A percentile compares a stretch with the other conserved stretches of the same genome.
Conservation (phyloP, 805 yeast species). For the Ogataea zsoltii region DNA sequence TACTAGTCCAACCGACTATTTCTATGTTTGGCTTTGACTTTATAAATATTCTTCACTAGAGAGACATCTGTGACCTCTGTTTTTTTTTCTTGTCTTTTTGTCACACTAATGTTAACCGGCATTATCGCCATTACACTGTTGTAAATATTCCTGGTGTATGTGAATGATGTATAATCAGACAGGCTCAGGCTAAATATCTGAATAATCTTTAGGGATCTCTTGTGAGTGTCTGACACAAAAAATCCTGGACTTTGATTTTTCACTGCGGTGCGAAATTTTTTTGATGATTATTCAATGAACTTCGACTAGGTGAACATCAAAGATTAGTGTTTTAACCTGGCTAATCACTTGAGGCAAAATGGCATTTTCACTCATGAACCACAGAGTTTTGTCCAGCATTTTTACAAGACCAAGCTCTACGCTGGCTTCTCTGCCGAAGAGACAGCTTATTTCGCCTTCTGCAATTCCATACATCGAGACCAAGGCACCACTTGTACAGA, state of each 20-base stretch:
- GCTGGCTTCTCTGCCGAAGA: conserved; percentile 23
- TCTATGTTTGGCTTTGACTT: neutral
- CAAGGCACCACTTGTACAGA: conserved; percentile 53
- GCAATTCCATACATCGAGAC: conserved; percentile 51
- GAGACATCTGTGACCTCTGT: conserved; percentile 3
- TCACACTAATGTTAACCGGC: neutral
- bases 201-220: too few species aligned
- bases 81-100: neutral
- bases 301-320: neutral
- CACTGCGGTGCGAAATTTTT: conserved; percentile 1
- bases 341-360: neutral
- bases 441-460: conserved; percentile 44
- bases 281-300: neutral
- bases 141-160: too few species aligned
- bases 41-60: neutral
- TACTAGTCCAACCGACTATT: conserved; percentile 10
- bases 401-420: conserved; percentile 38
- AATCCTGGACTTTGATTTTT: neutral
- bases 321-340: neutral
- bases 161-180: neutral
- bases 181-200: neutral
- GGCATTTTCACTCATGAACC: neutral
- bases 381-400: conserved; percentile 3
- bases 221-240: conserved; percentile 4
- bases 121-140: too few species aligned